Base-by-base conservation (phyloP, 2,329 filamentous ascomycete species). In the Neonectria neomacrospora region DNA sequence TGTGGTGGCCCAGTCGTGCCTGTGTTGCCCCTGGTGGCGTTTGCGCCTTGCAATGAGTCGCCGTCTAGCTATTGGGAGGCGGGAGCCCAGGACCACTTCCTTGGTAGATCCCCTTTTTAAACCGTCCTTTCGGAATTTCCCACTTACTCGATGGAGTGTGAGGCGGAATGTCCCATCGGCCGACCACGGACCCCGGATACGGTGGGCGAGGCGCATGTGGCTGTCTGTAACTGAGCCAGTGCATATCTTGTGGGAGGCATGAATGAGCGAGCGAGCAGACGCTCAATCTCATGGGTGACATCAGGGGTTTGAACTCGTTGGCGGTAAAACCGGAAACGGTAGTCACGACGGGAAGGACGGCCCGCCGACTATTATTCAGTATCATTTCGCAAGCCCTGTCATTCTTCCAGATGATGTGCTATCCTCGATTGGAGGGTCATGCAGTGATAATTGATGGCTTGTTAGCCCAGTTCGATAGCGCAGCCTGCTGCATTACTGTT, bases 261-360 rank as follows among this genome's bases (percentile, higher is more conserved):
- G 34, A n/a, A 37, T 14, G 14, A 37, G 34, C 32, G 14, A 37
- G 34, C 32, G n/a, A 8, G n/a, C 16, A 39, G 51, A 37, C 22
- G 53, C 50, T 18, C 44, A 37, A 47, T 48, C 32, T 45, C 18
- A 16, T 14, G 50, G 32, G 50, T 56, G 54, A 54, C 58, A 54
- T 45, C 54, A 54, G 50, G 42, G 50, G 54, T 52, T 54, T 9
- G 50, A 54, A 23, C 22, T 34, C 26, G 37, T 16, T 58, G 6
- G 23, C 54, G 50, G 60, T 58, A 48, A 63, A 63, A 58, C 60
- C 26, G 42, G 34, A 44, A 58, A 41, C 45, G 34, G 23, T 10
- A 32, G n/a, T 50, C 26, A 39, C 50, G 45, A n/a, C n/a, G n/a
- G n/a, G n/a, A n/a, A 52, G 20, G 18, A 34, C 9, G 47, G 28